Base-by-base conservation (phyloP, 768 basidiomycete species). In the Leccinum obscurum region DNA sequence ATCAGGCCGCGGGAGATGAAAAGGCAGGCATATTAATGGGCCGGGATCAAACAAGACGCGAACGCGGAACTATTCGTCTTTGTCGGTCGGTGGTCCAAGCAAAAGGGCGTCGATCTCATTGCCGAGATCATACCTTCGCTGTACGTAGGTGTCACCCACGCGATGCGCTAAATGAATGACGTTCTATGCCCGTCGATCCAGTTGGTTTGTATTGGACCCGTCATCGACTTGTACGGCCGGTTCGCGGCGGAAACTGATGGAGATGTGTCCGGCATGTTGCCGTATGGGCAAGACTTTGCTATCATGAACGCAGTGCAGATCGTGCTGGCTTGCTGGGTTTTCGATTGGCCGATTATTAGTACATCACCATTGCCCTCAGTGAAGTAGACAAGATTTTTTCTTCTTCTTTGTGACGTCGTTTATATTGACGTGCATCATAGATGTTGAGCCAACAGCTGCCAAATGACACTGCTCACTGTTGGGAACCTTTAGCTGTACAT, bases 161-260 rank as follows among this genome's bases (percentile, higher is more conserved):
- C 22, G n/a, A 9, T 22, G 6, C 3, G 13, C 34, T n/a, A 11
- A 32, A 30, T 14, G 11, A 9, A 13, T 53, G 52, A 20, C 11
- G 52, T 30, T 14, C 6, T 32, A 77, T 86, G 88, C 11, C 82
- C 92, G 6, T 85, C 84, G 37, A 90, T 96, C 60, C 95, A 97
- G 71, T 73, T 97, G 37, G 88, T 97, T 67, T 82, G 86, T 64
- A 92, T 97, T 61, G 95, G 95, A 13, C 95, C 95, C 30, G 94
- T 97, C 68, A 96, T 97, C 64, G 95, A 97, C 76, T 77, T 97
- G 52, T 97, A 95, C 67, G 95, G 95, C 64, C 88, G 95, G 50
- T 96, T 97, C 66, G 95, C 94, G 14, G 95, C 95, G 6, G 93
- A 96, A 75, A 97, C 81, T 97, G 54, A 96, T 96, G 93, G 92